Evolutionary conservation across 176 grass and related monocot species (phyloP).

Genomic region (Lolium multiflorum): DNA sequence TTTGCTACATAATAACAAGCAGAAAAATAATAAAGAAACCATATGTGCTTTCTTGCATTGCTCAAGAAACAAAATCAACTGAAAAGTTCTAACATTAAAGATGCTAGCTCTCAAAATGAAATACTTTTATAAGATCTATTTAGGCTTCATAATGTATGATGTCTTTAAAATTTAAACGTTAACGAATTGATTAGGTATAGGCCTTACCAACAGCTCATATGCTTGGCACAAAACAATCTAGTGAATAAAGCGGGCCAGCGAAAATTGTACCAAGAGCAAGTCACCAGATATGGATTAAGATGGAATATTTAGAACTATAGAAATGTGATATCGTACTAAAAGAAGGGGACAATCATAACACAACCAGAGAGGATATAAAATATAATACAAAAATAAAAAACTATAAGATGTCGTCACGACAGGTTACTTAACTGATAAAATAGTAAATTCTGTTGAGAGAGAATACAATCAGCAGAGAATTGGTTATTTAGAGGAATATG

Average conservation of each 20-base stretch:
- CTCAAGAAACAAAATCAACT: constrained; percentile 8
- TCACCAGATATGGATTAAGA: not conserved
- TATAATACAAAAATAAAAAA: not conserved
- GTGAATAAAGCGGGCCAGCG: not conserved
- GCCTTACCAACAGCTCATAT: not conserved
- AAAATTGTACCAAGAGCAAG: not conserved
- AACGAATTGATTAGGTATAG: not conserved
- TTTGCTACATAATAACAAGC: not conserved
- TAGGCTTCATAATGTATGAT: not conserved
- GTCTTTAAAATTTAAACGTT: not conserved
- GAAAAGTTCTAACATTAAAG: not conserved
- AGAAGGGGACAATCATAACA: constrained; percentile 2
- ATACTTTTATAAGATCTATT: not conserved
- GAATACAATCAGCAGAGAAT: constrained; percentile 8
- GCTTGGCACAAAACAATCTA: not conserved
- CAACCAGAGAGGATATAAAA: not conserved
- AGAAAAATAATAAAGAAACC: not conserved
- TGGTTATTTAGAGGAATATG: not conserved
- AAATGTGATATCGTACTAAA: not conserved
- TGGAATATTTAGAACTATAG: not conserved
- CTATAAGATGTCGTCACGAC: not conserved
- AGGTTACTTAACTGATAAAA: not conserved
- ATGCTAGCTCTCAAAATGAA: not conserved
- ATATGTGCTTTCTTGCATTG: not conserved
- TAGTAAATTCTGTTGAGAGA: not conserved